Conservation (phyloP, 257 asterid genomes). For the Thymus quinquecostatus region DNA sequence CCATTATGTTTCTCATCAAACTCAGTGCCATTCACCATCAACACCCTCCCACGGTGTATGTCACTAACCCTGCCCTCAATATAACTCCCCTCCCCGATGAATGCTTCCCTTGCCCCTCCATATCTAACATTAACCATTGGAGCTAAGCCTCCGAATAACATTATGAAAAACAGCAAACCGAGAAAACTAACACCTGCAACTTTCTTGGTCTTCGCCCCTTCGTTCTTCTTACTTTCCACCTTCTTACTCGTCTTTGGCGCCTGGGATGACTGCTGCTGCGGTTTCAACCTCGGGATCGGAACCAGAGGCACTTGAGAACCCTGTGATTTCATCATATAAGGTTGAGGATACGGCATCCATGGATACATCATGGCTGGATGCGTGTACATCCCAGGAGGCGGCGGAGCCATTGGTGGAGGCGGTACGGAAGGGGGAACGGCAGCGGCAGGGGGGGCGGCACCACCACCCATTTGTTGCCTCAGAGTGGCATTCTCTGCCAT, state of each 20-base stretch:
- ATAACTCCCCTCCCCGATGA: constrained; percentile 49
- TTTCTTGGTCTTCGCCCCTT: constrained; percentile 76
- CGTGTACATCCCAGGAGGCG: constrained; percentile 74
- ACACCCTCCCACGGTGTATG: constrained; percentile 68
- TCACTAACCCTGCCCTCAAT: constrained; percentile 46
- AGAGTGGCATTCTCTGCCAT: constrained; percentile 83
- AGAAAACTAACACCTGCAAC: constrained; percentile 91
- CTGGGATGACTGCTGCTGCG: constrained; percentile 56
- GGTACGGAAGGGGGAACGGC: constrained; percentile 27
- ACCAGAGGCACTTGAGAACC: constrained; percentile 95
- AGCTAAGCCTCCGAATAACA: constrained; percentile 85
- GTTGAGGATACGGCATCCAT: constrained; percentile 86
- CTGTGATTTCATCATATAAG: constrained; percentile 88
- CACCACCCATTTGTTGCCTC: constrained; percentile 73
- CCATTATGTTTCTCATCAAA: constrained; percentile 41
- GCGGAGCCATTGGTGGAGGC: constrained; percentile 59
- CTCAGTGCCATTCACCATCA: constrained; percentile 63
- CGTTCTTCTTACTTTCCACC: constrained; percentile 66
- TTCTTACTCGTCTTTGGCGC: constrained; percentile 65
- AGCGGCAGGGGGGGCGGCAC: constrained; percentile 13
- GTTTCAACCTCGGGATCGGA: constrained; percentile 90
- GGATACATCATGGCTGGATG: constrained; percentile 86
- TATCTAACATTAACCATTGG: constrained; percentile 79
- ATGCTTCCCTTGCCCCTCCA: constrained; percentile 65
- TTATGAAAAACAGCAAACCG: constrained; percentile 73